A percentile compares a stretch with the other conserved stretches of the same genome.
phyloP scores from a whole-genome alignment of 768 basidiomycete species.

The Pleurotus eryngii region DNA sequence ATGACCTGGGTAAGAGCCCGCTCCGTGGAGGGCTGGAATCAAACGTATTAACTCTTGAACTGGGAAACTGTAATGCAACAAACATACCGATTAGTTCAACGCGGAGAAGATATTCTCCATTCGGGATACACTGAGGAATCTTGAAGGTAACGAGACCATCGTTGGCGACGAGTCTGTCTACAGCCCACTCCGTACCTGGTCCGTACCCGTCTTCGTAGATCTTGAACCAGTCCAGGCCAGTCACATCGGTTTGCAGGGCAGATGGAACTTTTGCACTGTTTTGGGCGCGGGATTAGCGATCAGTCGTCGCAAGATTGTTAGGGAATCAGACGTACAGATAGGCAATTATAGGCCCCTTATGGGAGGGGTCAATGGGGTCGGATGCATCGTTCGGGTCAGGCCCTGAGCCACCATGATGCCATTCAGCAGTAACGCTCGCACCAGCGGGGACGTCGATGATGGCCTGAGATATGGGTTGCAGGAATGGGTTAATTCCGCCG shows the following conservation, averaged over 20 bases:
- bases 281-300: neutral
- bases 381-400: conserved; percentile 35
- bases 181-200: conserved; percentile 30
- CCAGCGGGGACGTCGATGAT: conserved; percentile 52
- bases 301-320: neutral
- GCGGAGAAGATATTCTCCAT: conserved; percentile 12
- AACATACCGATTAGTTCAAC: conserved; percentile 2
- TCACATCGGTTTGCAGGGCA: conserved; percentile 23
- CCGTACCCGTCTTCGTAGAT: conserved; percentile 35
- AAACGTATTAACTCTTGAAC: too few relatives aligned
- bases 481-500: conserved; percentile 55
- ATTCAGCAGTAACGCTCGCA: conserved; percentile 48
- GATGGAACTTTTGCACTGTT: conserved; percentile 38
- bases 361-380: conserved; percentile 48
- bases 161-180: conserved; percentile 35
- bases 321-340: conserved; percentile 39
- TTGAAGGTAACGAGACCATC: conserved; percentile 39
- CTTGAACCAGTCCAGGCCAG: conserved; percentile 45
- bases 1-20: conserved; percentile 2
- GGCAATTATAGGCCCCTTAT: conserved; percentile 50
- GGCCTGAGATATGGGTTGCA: conserved; percentile 39
- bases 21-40: neutral
- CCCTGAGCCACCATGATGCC: conserved; percentile 44
- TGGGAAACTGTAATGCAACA: too few relatives aligned
- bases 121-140: conserved; percentile 14